Evolutionary conservation across 169 alveolate species (phyloP), one percentile per base, ranked within the genome.

Genomic region (Eimeria praecox): DNA sequence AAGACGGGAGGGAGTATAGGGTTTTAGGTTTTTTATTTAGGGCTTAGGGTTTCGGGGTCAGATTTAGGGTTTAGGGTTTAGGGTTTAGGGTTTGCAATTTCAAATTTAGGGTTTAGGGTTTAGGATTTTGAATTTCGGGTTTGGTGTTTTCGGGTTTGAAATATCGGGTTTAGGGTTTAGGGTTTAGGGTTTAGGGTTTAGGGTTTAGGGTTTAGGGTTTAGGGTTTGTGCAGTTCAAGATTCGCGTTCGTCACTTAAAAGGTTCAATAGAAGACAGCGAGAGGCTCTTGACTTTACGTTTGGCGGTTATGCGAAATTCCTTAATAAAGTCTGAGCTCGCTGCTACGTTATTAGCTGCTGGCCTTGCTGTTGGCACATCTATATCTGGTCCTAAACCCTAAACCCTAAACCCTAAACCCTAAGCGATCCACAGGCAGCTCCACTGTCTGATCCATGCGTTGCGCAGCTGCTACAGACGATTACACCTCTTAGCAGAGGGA

Each of bases 341-440:
- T 38, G 97, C 98, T 52, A 97, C 98, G 66, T 94, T 98, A 46
- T 80, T 98, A 66, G 96, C 98, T 69, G 97, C 97, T 9, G 98
- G 98, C 49, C 97, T 98, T 69, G 98, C 97, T 59, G 96, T 97
- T 62, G 98, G 99, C 52, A 97, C 98, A 35, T 94, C 97, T 89
- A 95, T 98, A 38, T 93, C 98, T 71, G 98, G 98, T 97, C 30
- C 27, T 95, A 44, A 27, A 20, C 44, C 59, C 69, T 14, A 40
- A 27, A 71, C 90, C 49, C 87, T 33, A 73, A 71, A 30, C 73
- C 56, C 38, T 66, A 35, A 20, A 38, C 75, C 27, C 95, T 33
- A 38, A 24, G 18, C 16, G 14, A 30, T 44, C 54, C 89, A 18
- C 71, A n/a, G 38, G 59, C 33, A 5, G 8, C 8, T 35, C 20